Evolutionary conservation across 2,329 filamentous ascomycete species (phyloP), one percentile per base, ranked within the genome.

Genomic region (Botrytis medusae): DNA sequence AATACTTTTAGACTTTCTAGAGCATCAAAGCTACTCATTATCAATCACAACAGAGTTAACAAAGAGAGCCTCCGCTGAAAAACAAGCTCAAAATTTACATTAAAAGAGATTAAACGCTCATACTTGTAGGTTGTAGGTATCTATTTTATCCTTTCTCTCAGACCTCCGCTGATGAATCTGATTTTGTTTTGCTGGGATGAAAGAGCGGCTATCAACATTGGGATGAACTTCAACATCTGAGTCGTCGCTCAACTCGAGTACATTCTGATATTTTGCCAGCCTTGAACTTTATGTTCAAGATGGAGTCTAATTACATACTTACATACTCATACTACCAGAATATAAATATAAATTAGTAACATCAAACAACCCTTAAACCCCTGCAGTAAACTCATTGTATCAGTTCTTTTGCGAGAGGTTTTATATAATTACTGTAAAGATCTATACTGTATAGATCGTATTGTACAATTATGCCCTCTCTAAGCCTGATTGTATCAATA

Each of bases 211-310:
- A 85, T 99, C 96, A 82, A 99, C 96, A 82, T 99, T 99, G 74
- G 96, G 96, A 83, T 99, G 96, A 70, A 98, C 96, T 85, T 99
- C 96, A 79, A 99, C 91, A 81, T 99, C 96, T 69, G 94, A 98
- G 84, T 99, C 96, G 84, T 99, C 96, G 80, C 94, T 97, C 81
- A 99, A 91, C 90, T 99, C 96, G 81, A 99, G 89, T 74, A 92
- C 91, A 82, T 98, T 93, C 91, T 93, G 42, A 71, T 48, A 46
- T 61, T 73, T 62, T 73, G 78, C 82, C 74, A 82, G 81, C 78
- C 75, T 79, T 72, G 77, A 76, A 74, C 59, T n/a, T 78, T n/a
- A 16, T 16, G 16, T n/a, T 12, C 4, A 46, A 46, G 8, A 22
- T 46, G 1, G 20, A 22, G 8, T 20, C 14, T 18, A 44, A 44